phyloP scores from a whole-genome alignment of 179 eudicot species.

The Gypsophila paniculata region DNA sequence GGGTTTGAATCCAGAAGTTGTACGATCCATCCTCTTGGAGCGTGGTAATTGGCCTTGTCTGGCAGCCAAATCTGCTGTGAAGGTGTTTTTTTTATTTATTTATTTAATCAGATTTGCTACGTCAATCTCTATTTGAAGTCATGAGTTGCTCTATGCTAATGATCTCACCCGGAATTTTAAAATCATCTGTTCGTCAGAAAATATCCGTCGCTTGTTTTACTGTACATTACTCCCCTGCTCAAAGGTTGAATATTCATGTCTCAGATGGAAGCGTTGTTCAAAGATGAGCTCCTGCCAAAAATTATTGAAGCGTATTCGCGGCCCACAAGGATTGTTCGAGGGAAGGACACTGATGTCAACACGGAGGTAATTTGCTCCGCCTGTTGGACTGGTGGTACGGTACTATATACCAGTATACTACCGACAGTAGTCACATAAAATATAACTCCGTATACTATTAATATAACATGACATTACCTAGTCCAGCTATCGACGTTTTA shows the following conservation, averaged over 20 bases:
- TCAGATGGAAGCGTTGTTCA: conserved; percentile 76
- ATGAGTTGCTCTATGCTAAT: neutral
- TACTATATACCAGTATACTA: no score
- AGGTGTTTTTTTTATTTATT: conserved; percentile 32
- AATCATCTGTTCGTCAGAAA: neutral
- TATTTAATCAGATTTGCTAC: neutral
- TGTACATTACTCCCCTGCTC: neutral
- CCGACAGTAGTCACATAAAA: neutral
- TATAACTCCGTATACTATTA: neutral
- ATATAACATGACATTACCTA: neutral
- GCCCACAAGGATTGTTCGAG: conserved; percentile 96
- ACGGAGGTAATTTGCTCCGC: conserved; percentile 40
- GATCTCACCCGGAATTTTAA: neutral
- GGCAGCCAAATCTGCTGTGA: conserved; percentile 71
- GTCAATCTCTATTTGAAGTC: neutral
- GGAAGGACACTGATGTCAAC: conserved; percentile 57
- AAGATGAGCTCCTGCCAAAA: conserved; percentile 67
- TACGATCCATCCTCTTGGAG: conserved; percentile 75
- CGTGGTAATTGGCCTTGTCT: conserved; percentile 78
- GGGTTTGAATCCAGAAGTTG: conserved; percentile 88
- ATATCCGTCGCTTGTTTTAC: neutral
- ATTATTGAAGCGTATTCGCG: conserved; percentile 93
- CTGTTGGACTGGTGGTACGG: no score
- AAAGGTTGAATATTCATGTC: conserved; percentile 11
- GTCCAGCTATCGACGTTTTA: conserved; percentile 1